Evolutionary conservation across 331 rosid species (phyloP), one percentile per base, ranked within the genome.

Genomic region (Erythrophleum ivorense): DNA sequence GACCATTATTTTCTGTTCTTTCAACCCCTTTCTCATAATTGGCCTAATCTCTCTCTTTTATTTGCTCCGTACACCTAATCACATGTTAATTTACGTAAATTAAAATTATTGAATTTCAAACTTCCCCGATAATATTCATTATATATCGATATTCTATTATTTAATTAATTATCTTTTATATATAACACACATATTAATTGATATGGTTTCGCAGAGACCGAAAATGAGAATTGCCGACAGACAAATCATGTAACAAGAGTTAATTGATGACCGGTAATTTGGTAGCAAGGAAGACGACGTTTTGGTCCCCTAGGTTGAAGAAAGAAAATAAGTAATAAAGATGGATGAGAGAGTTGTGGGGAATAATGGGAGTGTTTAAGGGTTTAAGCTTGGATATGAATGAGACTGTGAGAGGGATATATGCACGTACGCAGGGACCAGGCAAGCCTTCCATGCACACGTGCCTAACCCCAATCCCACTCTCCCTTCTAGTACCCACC

Each of bases 1-100:
- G 89, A 83, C 88, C 84, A 78, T 85, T 36, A 24, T 24, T 24
- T 36, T 36, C 40, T 36, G 40, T 36, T 36, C 40, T 36, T 36
- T 36, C 40, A 36, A 36, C 5, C 40, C 1, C 40, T 24, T 24
- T 24, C 29, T 24, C 29, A 1, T 24, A 24, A 24, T 36, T 36
- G 4, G 40, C 40, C 40, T 36, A 36, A 36, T 36, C 40, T 36
- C 40, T 36, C 40, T 36, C 40, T 36, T 4, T 36, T 36, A 2
- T 36, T 2, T 36, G 3, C 5, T 4, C 40, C 2, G 5, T 4
- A 36, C 40, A 36, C 40, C 40, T 36, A 36, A 36, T 36, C 40
- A 36, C 40, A 36, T 36, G 4, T 36, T 24, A 24, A 24, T 24
- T 24, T 24, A 24, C 29, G 29, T 24, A 24, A 24, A 24, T 24